Evolutionary conservation across 305 asterid genomes (phyloP), one percentile per base, ranked within the genome.

Genomic region (Rubia tinctorum): DNA sequence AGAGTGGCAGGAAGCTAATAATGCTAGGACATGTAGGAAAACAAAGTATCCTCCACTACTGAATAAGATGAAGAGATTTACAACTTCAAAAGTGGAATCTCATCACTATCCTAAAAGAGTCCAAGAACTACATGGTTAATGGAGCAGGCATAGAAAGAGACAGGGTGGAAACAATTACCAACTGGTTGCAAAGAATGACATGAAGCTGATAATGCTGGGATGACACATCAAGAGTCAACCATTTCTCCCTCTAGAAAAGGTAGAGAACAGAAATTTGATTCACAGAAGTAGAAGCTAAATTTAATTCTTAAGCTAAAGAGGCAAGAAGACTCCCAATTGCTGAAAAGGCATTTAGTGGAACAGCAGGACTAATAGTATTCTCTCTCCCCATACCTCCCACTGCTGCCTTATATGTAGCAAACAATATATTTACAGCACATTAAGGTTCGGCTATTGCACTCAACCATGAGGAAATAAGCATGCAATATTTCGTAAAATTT

Each of bases 401-500:
- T 30, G 27, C 4, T 7, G 59, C 53, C 37, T 49, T 27, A 15
- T 13, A 34, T 23, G 17, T 39, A 30, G 8, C 25, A 69, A 17
- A 30, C 25, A 8, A 70, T 9, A 5, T 53, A 23, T 18, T n/a
- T 2, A 15, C 34, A 37, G 23, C 17, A 37, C 17, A 3, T 71
- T 71, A 6, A 13, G n/a, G 66, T 37, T 23, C 12, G 0, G 27
- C 13, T 20, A 56, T 39, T 18, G 34, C 43, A 25, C 66, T 44
- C 40, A 10, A 13, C 13, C 17, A 5, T 9, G 4, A 37, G 3
- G 9, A 34, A 43, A 22, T 25, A 34, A 47, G 47, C 17, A 37
- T n/a, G 6, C 44, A 17, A 34, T 14, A 25, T 30, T 59, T n/a
- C 43, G 65, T 61, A 58, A 34, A 71, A 86, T 80, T 20, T 79